Evolutionary conservation across 2,329 filamentous ascomycete species (phyloP).

Genomic region (Ceratocystis ficicola): DNA sequence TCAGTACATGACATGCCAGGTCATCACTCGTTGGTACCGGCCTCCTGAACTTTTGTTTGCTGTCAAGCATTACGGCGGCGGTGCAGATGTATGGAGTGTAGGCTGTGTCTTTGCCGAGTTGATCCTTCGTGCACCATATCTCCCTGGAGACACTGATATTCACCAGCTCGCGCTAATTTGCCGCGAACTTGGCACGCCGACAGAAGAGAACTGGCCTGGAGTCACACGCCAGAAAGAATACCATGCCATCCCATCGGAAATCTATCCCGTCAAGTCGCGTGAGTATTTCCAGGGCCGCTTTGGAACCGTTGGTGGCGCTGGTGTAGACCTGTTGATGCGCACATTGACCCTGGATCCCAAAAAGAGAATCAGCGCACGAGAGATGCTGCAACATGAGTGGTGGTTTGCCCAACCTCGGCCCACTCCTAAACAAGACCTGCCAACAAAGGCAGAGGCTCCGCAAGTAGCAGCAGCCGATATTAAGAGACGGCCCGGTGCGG

Average conservation of each 20-base stretch:
- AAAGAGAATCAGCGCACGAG: constrained; percentile 63
- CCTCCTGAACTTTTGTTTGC: constrained; percentile 90
- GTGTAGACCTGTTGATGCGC: constrained; percentile 76
- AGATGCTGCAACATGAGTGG: constrained; percentile 72
- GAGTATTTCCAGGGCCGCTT: constrained; percentile 68
- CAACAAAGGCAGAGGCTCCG: constrained; percentile 59
- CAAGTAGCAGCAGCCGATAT: constrained; percentile 64
- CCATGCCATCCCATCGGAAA: constrained; percentile 49
- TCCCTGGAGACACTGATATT: constrained; percentile 74
- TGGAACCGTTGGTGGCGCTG: constrained; percentile 64
- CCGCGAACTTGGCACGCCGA: constrained; percentile 76
- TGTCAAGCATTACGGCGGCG: constrained; percentile 75
- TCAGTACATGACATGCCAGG: constrained; percentile 77
- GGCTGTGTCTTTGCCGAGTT: constrained; percentile 90
- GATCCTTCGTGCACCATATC: constrained; percentile 66
- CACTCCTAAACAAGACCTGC: constrained; percentile 68
- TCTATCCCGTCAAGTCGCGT: constrained; percentile 49
- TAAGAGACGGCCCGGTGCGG: constrained; percentile 48
- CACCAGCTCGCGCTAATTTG: constrained; percentile 77
- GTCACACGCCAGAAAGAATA: constrained; percentile 72
- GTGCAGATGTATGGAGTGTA: constrained; percentile 89
- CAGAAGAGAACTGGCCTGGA: constrained; percentile 90
- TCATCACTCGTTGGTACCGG: constrained; percentile 94
- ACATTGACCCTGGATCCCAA: constrained; percentile 80
- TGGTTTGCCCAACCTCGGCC: constrained; percentile 77